Conservation (phyloP, 495 filamentous ascomycete genomes). For the Daldinia loculata region DNA sequence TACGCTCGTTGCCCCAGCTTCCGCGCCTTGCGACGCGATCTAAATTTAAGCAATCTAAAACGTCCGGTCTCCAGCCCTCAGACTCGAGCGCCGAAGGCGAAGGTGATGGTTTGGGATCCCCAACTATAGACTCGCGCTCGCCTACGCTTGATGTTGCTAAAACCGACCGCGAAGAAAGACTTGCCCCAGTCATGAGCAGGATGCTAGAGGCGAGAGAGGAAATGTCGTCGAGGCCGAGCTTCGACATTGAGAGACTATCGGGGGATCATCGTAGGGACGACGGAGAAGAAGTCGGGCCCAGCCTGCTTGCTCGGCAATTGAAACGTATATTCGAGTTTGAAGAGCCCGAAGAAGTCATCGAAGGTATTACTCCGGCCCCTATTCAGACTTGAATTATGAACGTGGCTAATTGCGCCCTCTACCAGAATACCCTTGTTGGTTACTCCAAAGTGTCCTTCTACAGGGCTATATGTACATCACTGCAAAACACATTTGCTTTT, state of each 20-base stretch:
- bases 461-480: conserved; percentile 99
- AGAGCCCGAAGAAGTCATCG: conserved; percentile 81
- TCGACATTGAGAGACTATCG: conserved; percentile 57
- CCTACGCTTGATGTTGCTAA: conserved; percentile 45
- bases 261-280: conserved; percentile 49
- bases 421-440: conserved; percentile 91
- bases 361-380: conserved; percentile 58
- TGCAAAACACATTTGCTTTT: conserved; percentile 91
- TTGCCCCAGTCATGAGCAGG: conserved; percentile 79
- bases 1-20: conserved; percentile 67
- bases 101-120: conserved; percentile 24
- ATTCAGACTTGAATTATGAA: background rate
- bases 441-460: conserved; percentile 89
- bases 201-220: conserved; percentile 84
- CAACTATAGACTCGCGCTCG: conserved; percentile 16
- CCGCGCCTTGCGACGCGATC: conserved; percentile 43
- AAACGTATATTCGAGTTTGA: conserved; percentile 92
- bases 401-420: conserved; percentile 1
- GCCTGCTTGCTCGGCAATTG: conserved; percentile 70
- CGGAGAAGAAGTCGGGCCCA: conserved; percentile 51
- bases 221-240: conserved; percentile 63
- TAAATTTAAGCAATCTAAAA: conserved; percentile 50
- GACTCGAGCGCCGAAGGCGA: conserved; percentile 19
- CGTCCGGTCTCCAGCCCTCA: conserved; percentile 37
- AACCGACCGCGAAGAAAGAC: conserved; percentile 44